phyloP scores from a whole-genome alignment of 805 yeast genomes.

The Candida sithepensis region DNA sequence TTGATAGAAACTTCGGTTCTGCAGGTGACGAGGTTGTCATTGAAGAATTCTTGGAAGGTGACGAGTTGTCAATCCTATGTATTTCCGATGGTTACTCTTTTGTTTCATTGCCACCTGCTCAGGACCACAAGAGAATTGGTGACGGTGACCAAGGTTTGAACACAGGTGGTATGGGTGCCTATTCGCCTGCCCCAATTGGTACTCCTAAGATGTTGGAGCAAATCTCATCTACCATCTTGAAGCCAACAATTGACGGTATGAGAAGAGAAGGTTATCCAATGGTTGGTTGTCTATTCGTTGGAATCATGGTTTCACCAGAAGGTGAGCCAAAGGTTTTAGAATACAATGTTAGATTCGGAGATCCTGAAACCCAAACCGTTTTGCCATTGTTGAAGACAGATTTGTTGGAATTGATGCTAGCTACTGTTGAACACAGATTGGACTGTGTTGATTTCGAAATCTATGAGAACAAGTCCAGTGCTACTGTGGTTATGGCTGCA shows the following conservation, averaged over 20 bases:
- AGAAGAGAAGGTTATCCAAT: slow-evolving; percentile 92
- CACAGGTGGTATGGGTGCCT: slow-evolving; percentile 99
- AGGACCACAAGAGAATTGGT: slow-evolving; percentile 94
- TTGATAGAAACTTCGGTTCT: slow-evolving; percentile 78
- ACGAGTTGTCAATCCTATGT: slow-evolving; percentile 90
- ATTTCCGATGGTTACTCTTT: slow-evolving; percentile 91
- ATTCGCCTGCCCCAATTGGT: slow-evolving; percentile 96
- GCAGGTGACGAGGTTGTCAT: slow-evolving; percentile 96
- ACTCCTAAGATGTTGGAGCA: slow-evolving; percentile 66
- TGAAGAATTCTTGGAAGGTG: slow-evolving; percentile 95
- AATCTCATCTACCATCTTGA: slow-evolving; percentile 72
- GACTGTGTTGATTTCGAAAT: slow-evolving; percentile 70
- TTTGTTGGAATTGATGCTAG: slow-evolving; percentile 86
- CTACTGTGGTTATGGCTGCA: slow-evolving; percentile 95
- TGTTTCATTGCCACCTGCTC: slow-evolving; percentile 92
- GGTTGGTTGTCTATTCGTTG: slow-evolving; percentile 94
- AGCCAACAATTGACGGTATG: slow-evolving; percentile 95
- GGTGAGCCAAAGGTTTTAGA: slow-evolving; percentile 92
- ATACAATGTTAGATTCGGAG: slow-evolving; percentile 97
- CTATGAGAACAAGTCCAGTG: slow-evolving; percentile 57
- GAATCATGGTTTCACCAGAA: slow-evolving; percentile 80
- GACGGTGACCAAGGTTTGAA: slow-evolving; percentile 92
- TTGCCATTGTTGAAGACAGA: slow-evolving; percentile 89
- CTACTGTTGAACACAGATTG: slow-evolving; percentile 90
- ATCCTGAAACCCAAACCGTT: slow-evolving; percentile 98